Evolutionary conservation across 148 eudicot species (phyloP), one percentile per base, ranked within the genome.

Genomic region (Suaeda aralocaspica): DNA sequence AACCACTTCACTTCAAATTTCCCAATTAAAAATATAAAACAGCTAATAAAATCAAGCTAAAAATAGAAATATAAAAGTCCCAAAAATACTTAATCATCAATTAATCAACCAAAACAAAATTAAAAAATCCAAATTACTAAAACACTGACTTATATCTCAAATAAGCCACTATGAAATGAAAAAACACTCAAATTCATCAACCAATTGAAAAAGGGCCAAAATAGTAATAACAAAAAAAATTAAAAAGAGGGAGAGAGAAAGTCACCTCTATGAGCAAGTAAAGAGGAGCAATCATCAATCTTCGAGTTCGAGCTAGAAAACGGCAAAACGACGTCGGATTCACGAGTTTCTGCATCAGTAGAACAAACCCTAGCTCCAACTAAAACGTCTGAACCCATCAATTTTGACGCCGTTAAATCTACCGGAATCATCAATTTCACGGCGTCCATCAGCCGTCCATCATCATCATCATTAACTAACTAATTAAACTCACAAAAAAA

Each of bases 311-410:
- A 5, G 42, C n/a, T 45, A 75, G 62, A 69, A 64, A 80, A 70
- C 26, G 61, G 59, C 14, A 85, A 75, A 68, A 78, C 52, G 18
- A 59, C 63, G 44, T 76, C 84, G 7, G 79, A 66, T 41, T 80
- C 78, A 11, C 78, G 64, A 48, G 66, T 65, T 42, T 81, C 82
- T 5, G 69, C 84, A 24, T 79, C 89, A 55, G 72, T 71, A 64
- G 67, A 73, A 25, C 64, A 61, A 75, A 61, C 87, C 61, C 84
- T 81, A 75, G 64, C 80, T 33, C 78, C 77, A 2, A 81, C 69
- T 29, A 77, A 61, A 66, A 82, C 82, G 63, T 85, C 82, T 53
- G 92, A 84, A 77, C 86, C 88, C 88, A 88, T 82, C 81, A 88
- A 73, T 73, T 78, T 79, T 66, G 75, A 60, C 82, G 67, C 64